Evolutionary conservation across 2,329 filamentous ascomycete species (phyloP), one percentile per base, ranked within the genome.

Genomic region (Aspergillus bombycis): DNA sequence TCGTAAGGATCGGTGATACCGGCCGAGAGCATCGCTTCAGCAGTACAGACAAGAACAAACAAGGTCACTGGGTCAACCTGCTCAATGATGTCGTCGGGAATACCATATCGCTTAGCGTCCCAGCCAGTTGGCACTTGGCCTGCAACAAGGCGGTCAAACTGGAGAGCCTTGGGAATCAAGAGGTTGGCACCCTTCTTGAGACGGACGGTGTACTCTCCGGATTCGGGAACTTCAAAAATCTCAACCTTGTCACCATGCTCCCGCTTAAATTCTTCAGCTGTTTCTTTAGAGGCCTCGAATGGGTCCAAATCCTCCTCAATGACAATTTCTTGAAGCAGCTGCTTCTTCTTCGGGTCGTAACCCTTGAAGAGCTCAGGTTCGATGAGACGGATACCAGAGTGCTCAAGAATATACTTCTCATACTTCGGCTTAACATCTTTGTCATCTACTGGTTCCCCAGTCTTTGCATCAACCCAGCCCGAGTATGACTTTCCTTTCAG

Each of bases 1-100:
- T 99, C 95, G 77, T 98, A 99, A 23, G 95, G 96, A 77, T 99
- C 96, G 30, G 95, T 98, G 78, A 99, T 94, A 89, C 95, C 95
- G 67, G 92, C 91, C 34, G 93, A 91, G 58, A 99, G 86, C 9
- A 99, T 89, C 63, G 94, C 89, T 80, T 99, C 96, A 1, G 91
- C 93, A 55, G 94, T 96, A 60, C 92, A 96, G 54, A 98, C 94
- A 53, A 99, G 90, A 34, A 98, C 92, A 77, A 92, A 99, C 56
- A 99, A 86, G 1, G 95, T 97, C 70, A 98, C 94, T 7, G 94
- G 95, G 75, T 99, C 96, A 67, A 99, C 95, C 78, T 99, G 95
- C 46, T 91, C 91, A 77, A 99, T 95, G 77, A 99, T 99, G 77
- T 99, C 95, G 65, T 98, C 95, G 2, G 95, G 94, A 65, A 99